Evolutionary conservation across 2,329 filamentous ascomycete genomes (phyloP).

Genomic region (Epichloe scottii): DNA sequence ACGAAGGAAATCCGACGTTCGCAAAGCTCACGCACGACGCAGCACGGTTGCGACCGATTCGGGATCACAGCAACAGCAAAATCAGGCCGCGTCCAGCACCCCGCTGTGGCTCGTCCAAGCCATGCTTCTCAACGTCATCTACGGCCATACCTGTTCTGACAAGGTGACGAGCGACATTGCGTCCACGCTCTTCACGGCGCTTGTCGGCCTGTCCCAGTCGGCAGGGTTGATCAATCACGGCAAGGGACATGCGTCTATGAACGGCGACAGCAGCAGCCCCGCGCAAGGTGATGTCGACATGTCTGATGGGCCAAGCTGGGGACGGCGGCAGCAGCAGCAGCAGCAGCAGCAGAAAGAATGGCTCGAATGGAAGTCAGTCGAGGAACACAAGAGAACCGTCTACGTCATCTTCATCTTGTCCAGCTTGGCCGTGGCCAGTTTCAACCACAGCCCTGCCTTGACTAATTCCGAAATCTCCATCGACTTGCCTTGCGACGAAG

Average conservation of each 20-base stretch:
- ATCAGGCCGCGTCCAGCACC: constrained; percentile 47
- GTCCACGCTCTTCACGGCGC: constrained; percentile 77
- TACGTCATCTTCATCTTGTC: constrained; percentile 87
- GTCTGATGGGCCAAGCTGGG: constrained; percentile 38
- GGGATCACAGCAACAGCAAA: constrained; percentile 38
- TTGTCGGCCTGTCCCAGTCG: constrained; percentile 82
- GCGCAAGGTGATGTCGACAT: constrained; percentile 42
- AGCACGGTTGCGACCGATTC: constrained; percentile 35
- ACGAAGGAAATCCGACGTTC: constrained; percentile 71
- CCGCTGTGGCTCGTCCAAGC: constrained; percentile 93
- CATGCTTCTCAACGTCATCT: constrained; percentile 92
- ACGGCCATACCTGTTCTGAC: constrained; percentile 88
- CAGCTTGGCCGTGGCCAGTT: constrained; percentile 79
- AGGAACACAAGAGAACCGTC: constrained; percentile 87
- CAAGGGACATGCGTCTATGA: background rate
- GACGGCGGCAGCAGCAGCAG: constrained; percentile 26
- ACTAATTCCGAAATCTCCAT: constrained; percentile 89
- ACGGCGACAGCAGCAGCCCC: constrained; percentile 9
- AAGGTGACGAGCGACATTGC: constrained; percentile 85
- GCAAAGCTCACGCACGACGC: constrained; percentile 46
- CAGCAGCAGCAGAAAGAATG: constrained; percentile 47
- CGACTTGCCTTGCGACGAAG: constrained; percentile 85
- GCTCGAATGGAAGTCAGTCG: constrained; percentile 75
- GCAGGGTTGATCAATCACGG: constrained; percentile 52
- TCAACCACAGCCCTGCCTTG: constrained; percentile 82